phyloP scores from a whole-genome alignment of 169 alveolate genomes.

The Babesia microti region DNA sequence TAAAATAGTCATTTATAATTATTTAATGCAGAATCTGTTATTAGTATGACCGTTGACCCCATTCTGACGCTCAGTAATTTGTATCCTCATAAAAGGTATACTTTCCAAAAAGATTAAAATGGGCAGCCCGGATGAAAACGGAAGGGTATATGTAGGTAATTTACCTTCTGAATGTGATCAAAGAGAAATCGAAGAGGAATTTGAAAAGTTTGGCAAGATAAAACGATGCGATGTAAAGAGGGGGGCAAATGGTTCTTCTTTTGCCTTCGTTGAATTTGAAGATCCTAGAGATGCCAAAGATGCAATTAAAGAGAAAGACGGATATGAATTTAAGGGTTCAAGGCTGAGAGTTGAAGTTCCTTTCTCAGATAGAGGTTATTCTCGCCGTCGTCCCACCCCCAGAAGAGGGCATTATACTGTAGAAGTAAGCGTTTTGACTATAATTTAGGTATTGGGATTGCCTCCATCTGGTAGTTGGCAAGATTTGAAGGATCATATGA shows the following conservation, averaged over 20 bases:
- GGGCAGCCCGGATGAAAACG: conserved; percentile 39
- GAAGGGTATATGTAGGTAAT: conserved; percentile 68
- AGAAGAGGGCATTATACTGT: conserved; percentile 33
- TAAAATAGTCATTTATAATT: not conserved
- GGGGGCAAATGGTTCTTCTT: conserved; percentile 60
- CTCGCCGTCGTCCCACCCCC: conserved; percentile 43
- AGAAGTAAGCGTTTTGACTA: conserved; percentile 16
- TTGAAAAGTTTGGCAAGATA: conserved; percentile 62
- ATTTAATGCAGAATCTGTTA: not conserved
- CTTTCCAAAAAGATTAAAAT: conserved; percentile 3
- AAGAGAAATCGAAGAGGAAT: conserved; percentile 66
- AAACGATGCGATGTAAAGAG: conserved; percentile 59
- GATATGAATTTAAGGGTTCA: conserved; percentile 58
- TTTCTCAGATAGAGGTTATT: conserved; percentile 48
- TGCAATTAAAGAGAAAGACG: conserved; percentile 68
- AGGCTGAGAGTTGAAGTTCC: conserved; percentile 71
- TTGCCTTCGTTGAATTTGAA: conserved; percentile 67
- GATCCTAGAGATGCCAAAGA: conserved; percentile 76
- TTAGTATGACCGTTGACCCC: not conserved
- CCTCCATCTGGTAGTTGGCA: conserved; percentile 75
- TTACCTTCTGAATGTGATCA: conserved; percentile 61
- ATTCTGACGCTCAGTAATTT: not conserved
- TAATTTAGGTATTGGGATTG: conserved; percentile 56
- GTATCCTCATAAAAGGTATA: not conserved
- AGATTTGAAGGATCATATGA: conserved; percentile 75